Percentiles rank a stretch among this genome's conserved stretches.
Conservation (phyloP, 345 rosid genomes). For the Salix brachista region DNA sequence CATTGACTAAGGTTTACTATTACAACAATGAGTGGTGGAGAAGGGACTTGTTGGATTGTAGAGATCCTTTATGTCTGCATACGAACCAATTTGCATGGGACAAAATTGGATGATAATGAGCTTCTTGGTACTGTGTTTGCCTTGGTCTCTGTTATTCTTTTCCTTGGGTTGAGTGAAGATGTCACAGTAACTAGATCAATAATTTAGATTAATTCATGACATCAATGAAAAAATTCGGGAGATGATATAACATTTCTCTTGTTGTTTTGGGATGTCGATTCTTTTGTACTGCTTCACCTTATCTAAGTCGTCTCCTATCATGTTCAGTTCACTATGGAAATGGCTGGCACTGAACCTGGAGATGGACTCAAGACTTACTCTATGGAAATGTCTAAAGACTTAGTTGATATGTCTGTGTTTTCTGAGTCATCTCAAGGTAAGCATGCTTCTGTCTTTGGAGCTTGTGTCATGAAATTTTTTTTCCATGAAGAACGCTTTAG, state of each 20-base stretch:
- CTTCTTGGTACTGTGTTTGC: not conserved
- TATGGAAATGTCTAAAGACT: slow-evolving; percentile 73
- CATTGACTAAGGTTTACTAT: not conserved
- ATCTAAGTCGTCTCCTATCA: not conserved
- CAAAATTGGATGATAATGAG: not conserved
- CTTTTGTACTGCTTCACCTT: not conserved
- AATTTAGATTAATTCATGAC: not conserved
- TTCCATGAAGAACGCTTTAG: not conserved
- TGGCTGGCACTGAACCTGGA: slow-evolving; percentile 61
- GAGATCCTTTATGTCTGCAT: no score
- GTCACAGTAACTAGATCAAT: no score
- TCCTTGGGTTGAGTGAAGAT: no score
- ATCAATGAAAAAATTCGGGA: not conserved
- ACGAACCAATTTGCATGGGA: not conserved
- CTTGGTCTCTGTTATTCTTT: no score
- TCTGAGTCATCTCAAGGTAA: slow-evolving; percentile 64
- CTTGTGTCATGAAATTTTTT: not conserved
- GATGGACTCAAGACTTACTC: slow-evolving; percentile 56
- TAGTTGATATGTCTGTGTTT: slow-evolving; percentile 67
- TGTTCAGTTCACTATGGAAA: slow-evolving; percentile 65
- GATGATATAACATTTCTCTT: not conserved
- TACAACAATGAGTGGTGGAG: not conserved
- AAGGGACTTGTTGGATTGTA: no score
- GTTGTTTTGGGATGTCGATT: not conserved
- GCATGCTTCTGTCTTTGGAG: not conserved